A percentile compares a stretch with the other conserved stretches of the same genome.
Evolutionary conservation across 768 basidiomycete species (phyloP).

Genomic region (Xanthoconium purpureum): DNA sequence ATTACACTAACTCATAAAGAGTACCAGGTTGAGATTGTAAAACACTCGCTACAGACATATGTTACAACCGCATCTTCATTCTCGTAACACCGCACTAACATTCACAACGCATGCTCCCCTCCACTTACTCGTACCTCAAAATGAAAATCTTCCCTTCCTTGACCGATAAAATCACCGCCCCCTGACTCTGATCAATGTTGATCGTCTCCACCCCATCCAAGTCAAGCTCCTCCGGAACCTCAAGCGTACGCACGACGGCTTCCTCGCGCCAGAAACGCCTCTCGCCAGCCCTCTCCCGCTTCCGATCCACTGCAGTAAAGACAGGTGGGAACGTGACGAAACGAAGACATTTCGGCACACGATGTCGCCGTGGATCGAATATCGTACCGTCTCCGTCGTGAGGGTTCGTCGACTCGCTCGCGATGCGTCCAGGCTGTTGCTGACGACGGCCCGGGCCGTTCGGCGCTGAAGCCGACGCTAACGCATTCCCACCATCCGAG

Average conservation of each 20-base stretch:
- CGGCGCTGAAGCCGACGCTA: neutral
- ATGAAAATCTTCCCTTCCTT: slow-evolving; percentile 71
- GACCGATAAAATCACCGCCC: slow-evolving; percentile 66
- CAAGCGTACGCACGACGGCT: slow-evolving; percentile 56
- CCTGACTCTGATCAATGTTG: slow-evolving; percentile 75
- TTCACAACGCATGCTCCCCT: neutral
- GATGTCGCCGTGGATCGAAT: slow-evolving; percentile 25
- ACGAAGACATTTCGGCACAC: slow-evolving; percentile 50
- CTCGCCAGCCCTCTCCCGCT: slow-evolving; percentile 17
- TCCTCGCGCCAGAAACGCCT: slow-evolving; percentile 29
- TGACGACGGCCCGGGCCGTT: slow-evolving; percentile 1
- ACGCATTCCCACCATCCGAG: slow-evolving; percentile 8
- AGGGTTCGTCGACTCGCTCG: slow-evolving; percentile 10
- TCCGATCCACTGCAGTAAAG: slow-evolving; percentile 21
- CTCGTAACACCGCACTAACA: neutral
- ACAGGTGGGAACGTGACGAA: slow-evolving; percentile 70
- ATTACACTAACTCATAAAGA: no score
- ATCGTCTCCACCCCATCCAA: slow-evolving; percentile 68
- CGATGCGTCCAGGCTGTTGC: neutral
- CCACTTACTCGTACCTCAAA: slow-evolving; percentile 53
- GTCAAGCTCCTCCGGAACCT: slow-evolving; percentile 63
- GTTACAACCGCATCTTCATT: neutral
- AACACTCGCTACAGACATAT: no score
- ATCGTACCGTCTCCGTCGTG: slow-evolving; percentile 20
- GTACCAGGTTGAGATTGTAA: no score